These are phyloP conservation scores for Phellopilus nigrolimitatus DNA, from an alignment of 1,284 basidiomycete species.

Conservation along the genomic window DNA sequence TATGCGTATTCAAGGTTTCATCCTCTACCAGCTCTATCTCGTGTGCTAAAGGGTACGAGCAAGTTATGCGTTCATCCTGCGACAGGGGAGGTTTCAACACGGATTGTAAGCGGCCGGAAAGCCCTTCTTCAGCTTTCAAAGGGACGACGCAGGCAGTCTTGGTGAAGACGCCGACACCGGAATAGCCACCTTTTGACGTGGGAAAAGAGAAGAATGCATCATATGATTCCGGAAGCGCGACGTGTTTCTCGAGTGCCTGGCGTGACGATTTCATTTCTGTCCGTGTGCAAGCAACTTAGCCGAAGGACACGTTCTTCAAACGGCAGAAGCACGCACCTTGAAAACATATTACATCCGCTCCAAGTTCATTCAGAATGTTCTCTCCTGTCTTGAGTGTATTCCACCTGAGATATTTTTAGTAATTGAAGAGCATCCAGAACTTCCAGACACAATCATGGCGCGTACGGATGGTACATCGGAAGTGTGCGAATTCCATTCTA, in stretches of 20 bases:
- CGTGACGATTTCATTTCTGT: conserved; percentile 88
- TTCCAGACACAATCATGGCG: conserved; percentile 1
- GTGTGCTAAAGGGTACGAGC: conserved; percentile 42
- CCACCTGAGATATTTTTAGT: conserved; percentile 53
- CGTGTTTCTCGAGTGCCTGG: conserved; percentile 53
- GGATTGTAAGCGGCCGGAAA: conserved; percentile 66
- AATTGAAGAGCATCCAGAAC: conserved; percentile 8
- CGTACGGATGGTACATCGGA: conserved; percentile 85
- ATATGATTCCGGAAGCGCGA: conserved; percentile 69
- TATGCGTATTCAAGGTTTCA: conserved; percentile 34
- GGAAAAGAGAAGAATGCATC: conserved; percentile 90
- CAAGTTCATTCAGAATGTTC: conserved; percentile 70
- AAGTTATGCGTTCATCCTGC: conserved; percentile 53
- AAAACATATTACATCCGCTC: conserved; percentile 87
- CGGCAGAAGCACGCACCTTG: conserved; percentile 57
- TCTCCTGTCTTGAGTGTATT: conserved; percentile 74
- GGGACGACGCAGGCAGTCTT: conserved; percentile 57
- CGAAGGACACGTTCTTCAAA: conserved; percentile 6
- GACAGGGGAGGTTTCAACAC: conserved; percentile 44
- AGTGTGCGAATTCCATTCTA: conserved; percentile 90
- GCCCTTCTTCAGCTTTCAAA: conserved; percentile 84
- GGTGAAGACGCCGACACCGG: conserved; percentile 85
- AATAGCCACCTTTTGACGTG: conserved; percentile 71
- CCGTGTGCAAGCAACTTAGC: conserved; percentile 35
- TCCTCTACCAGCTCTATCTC: conserved; percentile 37